phyloP scores from a whole-genome alignment of 768 basidiomycete species.

The Boletus tomentosulus region DNA sequence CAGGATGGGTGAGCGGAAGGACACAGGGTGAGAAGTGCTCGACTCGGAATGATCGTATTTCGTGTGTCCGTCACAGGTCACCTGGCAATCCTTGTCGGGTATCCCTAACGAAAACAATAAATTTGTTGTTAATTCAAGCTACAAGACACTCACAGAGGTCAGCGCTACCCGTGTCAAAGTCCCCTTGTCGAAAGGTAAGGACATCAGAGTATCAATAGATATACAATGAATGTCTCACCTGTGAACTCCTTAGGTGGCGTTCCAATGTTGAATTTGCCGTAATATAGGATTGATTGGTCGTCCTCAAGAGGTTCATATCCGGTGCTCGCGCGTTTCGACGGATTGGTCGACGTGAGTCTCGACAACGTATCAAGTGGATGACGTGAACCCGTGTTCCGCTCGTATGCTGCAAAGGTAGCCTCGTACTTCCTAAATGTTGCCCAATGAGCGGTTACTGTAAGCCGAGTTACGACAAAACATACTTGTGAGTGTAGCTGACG shows the following conservation, averaged over 20 bases:
- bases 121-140: no score
- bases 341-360: neutral
- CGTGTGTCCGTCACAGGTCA: conserved; percentile 25
- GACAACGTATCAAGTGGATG: conserved; percentile 27
- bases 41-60: conserved; percentile 24
- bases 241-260: conserved; percentile 39
- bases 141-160: conserved; percentile 31
- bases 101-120: conserved; percentile 29
- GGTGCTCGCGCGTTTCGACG: conserved; percentile 7
- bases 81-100: conserved; percentile 17
- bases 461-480: neutral
- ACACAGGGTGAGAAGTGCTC: conserved; percentile 18
- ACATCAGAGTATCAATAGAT: neutral
- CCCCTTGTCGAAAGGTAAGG: conserved; percentile 27
- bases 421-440: conserved; percentile 35
- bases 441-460: neutral
- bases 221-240: conserved; percentile 21
- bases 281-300: conserved; percentile 34
- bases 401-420: conserved; percentile 38
- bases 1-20: conserved; percentile 21
- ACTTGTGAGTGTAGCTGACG: conserved; percentile 6
- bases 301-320: conserved; percentile 29
- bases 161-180: conserved; percentile 49
- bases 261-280: conserved; percentile 41
- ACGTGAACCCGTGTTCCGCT: conserved; percentile 38